Conservation (phyloP, 805 yeast species). For the Suhomyces sp. region DNA sequence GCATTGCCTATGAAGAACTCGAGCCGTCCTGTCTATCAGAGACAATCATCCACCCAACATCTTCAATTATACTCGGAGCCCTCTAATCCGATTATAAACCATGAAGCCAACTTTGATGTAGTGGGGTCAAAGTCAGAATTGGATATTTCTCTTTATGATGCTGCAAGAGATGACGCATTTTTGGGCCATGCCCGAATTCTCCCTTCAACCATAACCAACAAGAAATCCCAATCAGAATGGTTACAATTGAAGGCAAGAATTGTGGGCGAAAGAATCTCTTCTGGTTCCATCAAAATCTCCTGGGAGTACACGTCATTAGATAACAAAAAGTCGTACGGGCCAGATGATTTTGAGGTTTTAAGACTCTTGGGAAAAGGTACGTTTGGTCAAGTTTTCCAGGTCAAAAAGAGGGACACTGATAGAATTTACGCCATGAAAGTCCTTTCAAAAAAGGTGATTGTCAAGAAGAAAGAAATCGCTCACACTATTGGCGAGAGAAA, state of each 20-base stretch:
- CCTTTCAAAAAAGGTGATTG: slow-evolving; percentile 89
- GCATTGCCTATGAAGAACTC: slow-evolving; percentile 12
- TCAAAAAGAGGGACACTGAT: slow-evolving; percentile 81
- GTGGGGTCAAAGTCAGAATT: slow-evolving; percentile 79
- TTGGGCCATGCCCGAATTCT: slow-evolving; percentile 77
- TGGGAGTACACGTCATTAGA: slow-evolving; percentile 67
- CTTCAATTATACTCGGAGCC: slow-evolving; percentile 21
- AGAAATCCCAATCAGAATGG: slow-evolving; percentile 63
- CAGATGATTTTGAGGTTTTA: slow-evolving; percentile 90
- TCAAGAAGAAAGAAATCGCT: slow-evolving; percentile 94
- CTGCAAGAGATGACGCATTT: slow-evolving; percentile 74
- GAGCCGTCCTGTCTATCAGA: slow-evolving; percentile 35
- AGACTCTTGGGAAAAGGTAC: slow-evolving; percentile 94
- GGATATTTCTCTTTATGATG: slow-evolving; percentile 89
- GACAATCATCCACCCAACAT: slow-evolving; percentile 39
- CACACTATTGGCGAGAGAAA: slow-evolving; percentile 97
- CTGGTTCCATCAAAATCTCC: slow-evolving; percentile 74
- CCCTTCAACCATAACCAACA: slow-evolving; percentile 51
- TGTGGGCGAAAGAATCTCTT: slow-evolving; percentile 65
- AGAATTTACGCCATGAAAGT: slow-evolving; percentile 98
- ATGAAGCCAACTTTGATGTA: slow-evolving; percentile 90
- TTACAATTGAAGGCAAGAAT: slow-evolving; percentile 67
- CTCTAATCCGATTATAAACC: slow-evolving; percentile 72
- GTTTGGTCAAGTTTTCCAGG: slow-evolving; percentile 97
- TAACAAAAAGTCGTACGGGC: slow-evolving; percentile 78